Evolutionary conservation across 208 protist species (phyloP).

Genomic region (Trichomonas gallinae): DNA sequence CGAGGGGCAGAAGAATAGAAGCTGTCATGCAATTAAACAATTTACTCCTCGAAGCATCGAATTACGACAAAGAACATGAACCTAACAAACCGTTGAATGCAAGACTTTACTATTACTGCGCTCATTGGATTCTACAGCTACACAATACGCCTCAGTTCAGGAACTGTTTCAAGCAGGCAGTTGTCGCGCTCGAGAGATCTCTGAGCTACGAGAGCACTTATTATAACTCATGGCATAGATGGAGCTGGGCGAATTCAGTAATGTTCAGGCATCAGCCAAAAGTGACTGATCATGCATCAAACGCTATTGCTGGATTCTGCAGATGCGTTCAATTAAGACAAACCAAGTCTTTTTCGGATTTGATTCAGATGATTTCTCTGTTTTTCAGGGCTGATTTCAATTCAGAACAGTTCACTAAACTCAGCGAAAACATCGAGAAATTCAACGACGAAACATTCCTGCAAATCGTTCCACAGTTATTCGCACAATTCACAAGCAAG

Average conservation of each 20-base stretch:
- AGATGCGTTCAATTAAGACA: background rate
- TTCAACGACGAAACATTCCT: background rate
- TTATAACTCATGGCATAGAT: background rate
- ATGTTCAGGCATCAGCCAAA: background rate
- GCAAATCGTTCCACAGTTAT: background rate
- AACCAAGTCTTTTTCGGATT: background rate
- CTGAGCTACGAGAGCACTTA: background rate
- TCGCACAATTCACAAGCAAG: background rate
- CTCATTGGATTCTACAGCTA: background rate
- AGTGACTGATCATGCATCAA: background rate
- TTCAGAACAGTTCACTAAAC: background rate
- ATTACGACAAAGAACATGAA: background rate
- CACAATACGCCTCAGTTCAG: background rate
- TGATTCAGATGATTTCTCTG: background rate
- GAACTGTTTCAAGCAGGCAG: background rate
- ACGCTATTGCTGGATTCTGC: background rate
- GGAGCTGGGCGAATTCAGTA: background rate
- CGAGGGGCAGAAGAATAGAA: background rate
- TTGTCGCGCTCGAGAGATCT: background rate
- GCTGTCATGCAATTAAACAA: background rate
- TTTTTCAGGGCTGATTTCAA: background rate
- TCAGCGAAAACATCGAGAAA: background rate
- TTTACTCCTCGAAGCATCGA: background rate
- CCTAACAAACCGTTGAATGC: background rate
- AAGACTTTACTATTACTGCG: background rate